phyloP scores from a whole-genome alignment of 352 stramenopile species.

The Phytophthora sp. region DNA sequence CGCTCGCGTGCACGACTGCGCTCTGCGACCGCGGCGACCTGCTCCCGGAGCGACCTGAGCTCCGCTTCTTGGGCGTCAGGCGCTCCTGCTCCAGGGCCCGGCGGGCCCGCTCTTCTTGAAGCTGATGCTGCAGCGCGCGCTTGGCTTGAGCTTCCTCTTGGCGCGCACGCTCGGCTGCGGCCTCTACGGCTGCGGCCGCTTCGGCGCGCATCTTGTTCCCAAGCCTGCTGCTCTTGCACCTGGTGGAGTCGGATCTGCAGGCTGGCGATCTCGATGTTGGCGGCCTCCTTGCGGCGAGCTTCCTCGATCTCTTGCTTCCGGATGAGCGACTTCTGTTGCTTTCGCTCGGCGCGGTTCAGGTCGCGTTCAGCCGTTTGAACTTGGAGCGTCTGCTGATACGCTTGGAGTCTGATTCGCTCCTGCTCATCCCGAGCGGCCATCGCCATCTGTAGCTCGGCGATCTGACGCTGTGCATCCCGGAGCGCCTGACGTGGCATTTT shows the following conservation, averaged over 20 bases:
- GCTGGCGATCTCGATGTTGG: neutral
- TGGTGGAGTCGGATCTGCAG: neutral
- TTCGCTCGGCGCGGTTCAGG: neutral
- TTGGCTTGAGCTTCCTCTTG: no score
- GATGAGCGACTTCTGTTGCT: neutral
- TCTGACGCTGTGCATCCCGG: neutral
- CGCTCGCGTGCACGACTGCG: neutral
- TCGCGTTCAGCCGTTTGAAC: neutral
- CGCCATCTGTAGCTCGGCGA: neutral
- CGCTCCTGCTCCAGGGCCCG: neutral
- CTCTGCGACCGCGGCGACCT: neutral
- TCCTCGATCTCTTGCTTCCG: neutral
- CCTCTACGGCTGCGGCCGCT: neutral
- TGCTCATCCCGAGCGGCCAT: neutral
- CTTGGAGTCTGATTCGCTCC: neutral
- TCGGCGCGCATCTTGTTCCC: neutral
- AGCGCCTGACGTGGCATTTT: no score
- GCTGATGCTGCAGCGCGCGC: no score
- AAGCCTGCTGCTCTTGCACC: neutral
- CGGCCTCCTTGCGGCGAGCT: neutral
- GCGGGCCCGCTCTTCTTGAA: neutral
- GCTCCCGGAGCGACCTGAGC: neutral
- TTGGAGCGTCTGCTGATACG: neutral
- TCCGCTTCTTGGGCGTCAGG: neutral
- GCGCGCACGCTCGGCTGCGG: neutral